These are phyloP conservation scores for Paraconiothyrium brasiliense DNA, from an alignment of 2,329 filamentous ascomycete species.

Conservation along the genomic window DNA sequence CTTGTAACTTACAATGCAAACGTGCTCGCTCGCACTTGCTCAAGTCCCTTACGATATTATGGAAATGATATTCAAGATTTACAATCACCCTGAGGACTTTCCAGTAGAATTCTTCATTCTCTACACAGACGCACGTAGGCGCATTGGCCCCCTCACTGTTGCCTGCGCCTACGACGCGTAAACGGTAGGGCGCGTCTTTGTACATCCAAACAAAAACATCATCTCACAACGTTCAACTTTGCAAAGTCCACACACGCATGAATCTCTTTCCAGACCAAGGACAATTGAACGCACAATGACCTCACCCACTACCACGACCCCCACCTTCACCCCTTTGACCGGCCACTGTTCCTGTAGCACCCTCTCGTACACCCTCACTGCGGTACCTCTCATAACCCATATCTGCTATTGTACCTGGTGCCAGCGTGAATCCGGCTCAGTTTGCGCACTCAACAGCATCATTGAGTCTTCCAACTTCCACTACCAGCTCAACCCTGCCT, in stretches of 20 bases:
- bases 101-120: too few relatives aligned
- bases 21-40: too few relatives aligned
- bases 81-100: too few relatives aligned
- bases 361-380: conserved; percentile 38
- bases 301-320: not conserved
- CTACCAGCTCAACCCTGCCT: conserved; percentile 30
- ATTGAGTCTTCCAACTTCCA: conserved; percentile 53
- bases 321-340: conserved; percentile 35
- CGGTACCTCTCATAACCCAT: conserved; percentile 51
- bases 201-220: not conserved
- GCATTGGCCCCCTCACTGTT: not conserved
- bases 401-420: conserved; percentile 61
- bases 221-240: not conserved
- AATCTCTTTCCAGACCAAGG: not conserved
- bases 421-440: conserved; percentile 57
- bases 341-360: conserved; percentile 38
- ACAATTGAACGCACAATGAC: not conserved
- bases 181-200: not conserved
- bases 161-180: not conserved
- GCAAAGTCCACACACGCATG: not conserved
- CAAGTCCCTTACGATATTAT: too few relatives aligned
- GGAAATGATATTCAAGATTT: too few relatives aligned
- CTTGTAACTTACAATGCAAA: too few relatives aligned
- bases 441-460: conserved; percentile 53
- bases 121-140: not conserved